phyloP scores from a whole-genome alignment of 2,329 filamentous ascomycete species.

The Diaporthe helianthi region DNA sequence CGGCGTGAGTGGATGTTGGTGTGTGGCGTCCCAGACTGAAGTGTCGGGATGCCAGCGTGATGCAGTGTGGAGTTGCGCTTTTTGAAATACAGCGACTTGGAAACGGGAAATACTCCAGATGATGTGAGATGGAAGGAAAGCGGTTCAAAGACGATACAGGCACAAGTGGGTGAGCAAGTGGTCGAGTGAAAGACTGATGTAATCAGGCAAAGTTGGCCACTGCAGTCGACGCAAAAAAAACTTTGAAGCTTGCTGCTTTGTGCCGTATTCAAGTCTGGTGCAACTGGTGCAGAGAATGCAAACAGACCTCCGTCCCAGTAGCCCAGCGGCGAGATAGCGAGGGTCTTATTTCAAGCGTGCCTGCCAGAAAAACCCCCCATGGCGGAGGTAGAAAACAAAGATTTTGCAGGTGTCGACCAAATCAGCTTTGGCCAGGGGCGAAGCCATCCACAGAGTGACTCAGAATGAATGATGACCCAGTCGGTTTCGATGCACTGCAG shows the following conservation, averaged over 20 bases:
- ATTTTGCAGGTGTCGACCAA: constrained; percentile 2
- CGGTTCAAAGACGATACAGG: constrained; percentile 7
- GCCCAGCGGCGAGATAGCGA: neutral
- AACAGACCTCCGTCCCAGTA: neutral
- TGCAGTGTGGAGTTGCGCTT: constrained; percentile 46
- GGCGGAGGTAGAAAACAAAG: neutral
- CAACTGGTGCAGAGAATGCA: neutral
- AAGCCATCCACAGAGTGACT: constrained; percentile 23
- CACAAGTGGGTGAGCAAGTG: neutral
- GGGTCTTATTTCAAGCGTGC: constrained; percentile 1
- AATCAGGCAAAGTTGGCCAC: constrained; percentile 17
- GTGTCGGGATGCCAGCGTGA: constrained; percentile 7
- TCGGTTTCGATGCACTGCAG: constrained; percentile 13
- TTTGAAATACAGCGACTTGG: constrained; percentile 57
- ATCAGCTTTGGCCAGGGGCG: constrained; percentile 1
- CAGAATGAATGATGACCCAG: constrained; percentile 17
- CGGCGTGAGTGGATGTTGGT: constrained; percentile 20
- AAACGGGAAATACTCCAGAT: constrained; percentile 33
- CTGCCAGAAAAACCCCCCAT: neutral
- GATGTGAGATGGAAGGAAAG: constrained; percentile 1
- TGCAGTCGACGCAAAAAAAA: neutral
- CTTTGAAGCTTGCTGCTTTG: constrained; percentile 15
- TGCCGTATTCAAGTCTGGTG: neutral
- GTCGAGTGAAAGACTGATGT: constrained; percentile 13
- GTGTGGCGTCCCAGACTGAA: constrained; percentile 11